Base-by-base conservation (phyloP, 371 early-diverging fungal species). In the Dichotomocladium elegans region DNA sequence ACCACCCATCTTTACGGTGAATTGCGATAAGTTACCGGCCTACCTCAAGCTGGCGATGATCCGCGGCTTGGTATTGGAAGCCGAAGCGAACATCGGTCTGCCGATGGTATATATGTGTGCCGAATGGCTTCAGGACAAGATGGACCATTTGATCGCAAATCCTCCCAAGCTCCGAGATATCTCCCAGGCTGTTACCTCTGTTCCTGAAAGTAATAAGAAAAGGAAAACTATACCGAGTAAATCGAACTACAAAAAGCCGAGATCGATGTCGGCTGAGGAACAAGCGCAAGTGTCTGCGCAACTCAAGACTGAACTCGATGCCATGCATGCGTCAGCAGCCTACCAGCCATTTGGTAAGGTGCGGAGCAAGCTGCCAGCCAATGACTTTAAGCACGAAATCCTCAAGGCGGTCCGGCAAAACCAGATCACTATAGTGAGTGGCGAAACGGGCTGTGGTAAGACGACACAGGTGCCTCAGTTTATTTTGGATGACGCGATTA, bases 401-500 rank as follows among this genome's bases (percentile, higher is more conserved):
- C 51, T 83, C 37, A 50, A 78, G 24, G 81, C 82, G 0, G 70
- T 87, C 4, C 49, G 61, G 26, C 62, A 57, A 0, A 64, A 82
- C 54, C 79, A 82, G 30, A 80, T 86, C 0, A 62, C 79, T 1
- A 81, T 90, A 51, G 80, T 90, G 8, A 68, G 72, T 29, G 91
- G 91, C 49, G 91, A 87, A 40, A 93, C 95, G 0, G 95, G 95
- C 50, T 86, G 91, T 66, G 89, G 89, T 67, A 89, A 89, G 47
- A 86, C 86, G 1, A 89, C 88, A 1, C 95, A 94, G 60, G 88
- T 97, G 3, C 96, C 96, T 17, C 96, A 98, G 60, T 92, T 90
- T 67, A 81, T 94, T 14, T 64, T 91, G 41, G 91, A 91, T 41
- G 79, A 80, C 15, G 87, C 85, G 47, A 89, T 87, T 44, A 68